Conservation (phyloP, 768 basidiomycete genomes). For the Mycena haematopus region DNA sequence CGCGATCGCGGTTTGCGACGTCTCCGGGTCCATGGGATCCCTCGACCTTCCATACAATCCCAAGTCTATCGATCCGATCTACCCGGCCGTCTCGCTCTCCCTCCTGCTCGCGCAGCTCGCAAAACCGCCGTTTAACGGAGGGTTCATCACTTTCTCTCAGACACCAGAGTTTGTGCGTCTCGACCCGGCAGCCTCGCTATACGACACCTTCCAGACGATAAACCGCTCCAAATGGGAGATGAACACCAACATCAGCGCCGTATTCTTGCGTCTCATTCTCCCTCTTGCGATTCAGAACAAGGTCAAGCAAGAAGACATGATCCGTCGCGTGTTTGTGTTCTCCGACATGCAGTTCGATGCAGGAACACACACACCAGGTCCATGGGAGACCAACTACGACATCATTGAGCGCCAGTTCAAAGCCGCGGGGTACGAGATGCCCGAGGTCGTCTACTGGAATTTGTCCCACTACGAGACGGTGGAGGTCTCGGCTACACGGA, state of each 20-base stretch:
- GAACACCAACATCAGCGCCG: constrained; percentile 68
- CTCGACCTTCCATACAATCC: constrained; percentile 22
- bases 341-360: constrained; percentile 81
- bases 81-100: constrained; percentile 68
- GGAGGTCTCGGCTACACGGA: constrained; percentile 57
- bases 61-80: constrained; percentile 51
- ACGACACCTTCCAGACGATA: constrained; percentile 47
- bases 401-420: constrained; percentile 58
- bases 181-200: constrained; percentile 48
- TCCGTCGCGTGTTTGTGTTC: constrained; percentile 78
- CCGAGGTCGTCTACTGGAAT: constrained; percentile 80
- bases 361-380: constrained; percentile 1
- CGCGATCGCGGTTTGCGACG: constrained; percentile 73
- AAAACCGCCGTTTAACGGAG: constrained; percentile 65
- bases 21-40: constrained; percentile 74
- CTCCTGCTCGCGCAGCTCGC: constrained; percentile 68
- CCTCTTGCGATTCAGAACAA: constrained; percentile 62
- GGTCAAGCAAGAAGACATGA: constrained; percentile 72
- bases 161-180: constrained; percentile 56
- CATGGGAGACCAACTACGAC: constrained; percentile 71
- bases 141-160: constrained; percentile 73
- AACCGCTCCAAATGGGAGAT: constrained; percentile 47
- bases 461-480: constrained; percentile 45
- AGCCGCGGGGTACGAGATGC: constrained; percentile 72
- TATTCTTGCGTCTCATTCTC: constrained; percentile 68